Conservation (phyloP, 345 rosid genomes). For the Litchi chinensis region DNA sequence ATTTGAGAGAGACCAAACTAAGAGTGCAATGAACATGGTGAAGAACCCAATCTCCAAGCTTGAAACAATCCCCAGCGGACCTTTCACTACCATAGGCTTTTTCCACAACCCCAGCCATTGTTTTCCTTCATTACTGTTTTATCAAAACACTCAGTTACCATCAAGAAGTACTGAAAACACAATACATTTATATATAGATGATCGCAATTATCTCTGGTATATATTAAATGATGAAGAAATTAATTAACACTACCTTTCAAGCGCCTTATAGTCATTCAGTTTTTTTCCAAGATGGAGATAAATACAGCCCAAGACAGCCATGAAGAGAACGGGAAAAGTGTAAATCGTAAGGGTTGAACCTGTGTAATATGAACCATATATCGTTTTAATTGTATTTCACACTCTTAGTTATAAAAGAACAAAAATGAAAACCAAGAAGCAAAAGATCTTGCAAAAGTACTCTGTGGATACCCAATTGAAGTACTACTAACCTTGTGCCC, state of each 20-base stretch:
- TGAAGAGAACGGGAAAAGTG: constrained; percentile 61
- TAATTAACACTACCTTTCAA: constrained; percentile 29
- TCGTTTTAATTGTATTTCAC: too few relatives aligned
- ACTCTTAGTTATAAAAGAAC: not conserved
- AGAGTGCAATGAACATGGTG: constrained; percentile 65
- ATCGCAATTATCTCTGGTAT: too few relatives aligned
- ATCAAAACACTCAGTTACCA: not conserved
- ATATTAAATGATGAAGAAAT: not conserved
- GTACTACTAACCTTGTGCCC: constrained; percentile 47
- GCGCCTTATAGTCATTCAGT: not conserved
- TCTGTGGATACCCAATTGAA: not conserved
- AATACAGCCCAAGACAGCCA: constrained; percentile 56
- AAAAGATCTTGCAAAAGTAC: not conserved
- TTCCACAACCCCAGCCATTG: constrained; percentile 28
- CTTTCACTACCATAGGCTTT: constrained; percentile 70
- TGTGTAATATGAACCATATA: constrained; percentile 18
- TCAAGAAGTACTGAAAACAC: not conserved
- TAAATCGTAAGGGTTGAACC: constrained; percentile 51
- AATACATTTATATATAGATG: too few relatives aligned
- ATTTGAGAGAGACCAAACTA: constrained; percentile 59
- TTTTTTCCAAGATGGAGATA: constrained; percentile 63
- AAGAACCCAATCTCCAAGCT: constrained; percentile 60
- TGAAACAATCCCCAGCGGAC: constrained; percentile 86
- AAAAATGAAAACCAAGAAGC: not conserved
- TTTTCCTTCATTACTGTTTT: constrained; percentile 22